These are phyloP conservation scores for Urostyla sp. DNA, from an alignment of 73 alveolate genomes.

Conservation along the genomic window DNA sequence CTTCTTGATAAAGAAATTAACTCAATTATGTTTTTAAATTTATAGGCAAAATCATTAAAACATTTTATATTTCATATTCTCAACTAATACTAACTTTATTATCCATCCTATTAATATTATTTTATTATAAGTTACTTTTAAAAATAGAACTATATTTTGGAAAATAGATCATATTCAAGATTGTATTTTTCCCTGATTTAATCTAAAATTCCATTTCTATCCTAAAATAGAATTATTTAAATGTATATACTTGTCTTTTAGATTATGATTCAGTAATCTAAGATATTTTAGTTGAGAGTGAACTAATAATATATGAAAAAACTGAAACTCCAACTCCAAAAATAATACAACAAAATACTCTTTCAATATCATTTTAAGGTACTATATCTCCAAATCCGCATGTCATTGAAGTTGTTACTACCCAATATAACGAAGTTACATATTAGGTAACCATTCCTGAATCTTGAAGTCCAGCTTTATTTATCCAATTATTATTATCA, in stretches of 20 bases:
- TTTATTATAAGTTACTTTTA: constrained; percentile 4
- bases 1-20: constrained; percentile 32
- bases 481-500: constrained; percentile 13
- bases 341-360: constrained; percentile 57
- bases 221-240: too few relatives aligned
- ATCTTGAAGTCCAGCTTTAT: constrained; percentile 10
- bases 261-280: constrained; percentile 7
- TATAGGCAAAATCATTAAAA: constrained; percentile 27
- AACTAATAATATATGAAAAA: constrained; percentile 23
- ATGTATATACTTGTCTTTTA: constrained; percentile 4
- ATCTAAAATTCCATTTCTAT: not conserved
- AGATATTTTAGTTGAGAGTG: constrained; percentile 45
- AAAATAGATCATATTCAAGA: not conserved
- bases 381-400: constrained; percentile 85
- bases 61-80: constrained; percentile 33
- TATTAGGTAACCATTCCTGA: constrained; percentile 26
- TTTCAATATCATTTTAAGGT: constrained; percentile 71
- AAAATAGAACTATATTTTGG: not conserved
- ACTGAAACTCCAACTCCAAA: constrained; percentile 22
- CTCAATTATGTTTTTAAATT: constrained; percentile 33
- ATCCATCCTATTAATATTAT: not conserved
- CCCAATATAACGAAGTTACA: constrained; percentile 81
- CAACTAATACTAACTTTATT: constrained; percentile 1
- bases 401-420: constrained; percentile 81
- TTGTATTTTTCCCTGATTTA: constrained; percentile 1